Base-by-base conservation (phyloP, 1,284 basidiomycete genomes). In the Rhodotorula mucilaginosa region DNA sequence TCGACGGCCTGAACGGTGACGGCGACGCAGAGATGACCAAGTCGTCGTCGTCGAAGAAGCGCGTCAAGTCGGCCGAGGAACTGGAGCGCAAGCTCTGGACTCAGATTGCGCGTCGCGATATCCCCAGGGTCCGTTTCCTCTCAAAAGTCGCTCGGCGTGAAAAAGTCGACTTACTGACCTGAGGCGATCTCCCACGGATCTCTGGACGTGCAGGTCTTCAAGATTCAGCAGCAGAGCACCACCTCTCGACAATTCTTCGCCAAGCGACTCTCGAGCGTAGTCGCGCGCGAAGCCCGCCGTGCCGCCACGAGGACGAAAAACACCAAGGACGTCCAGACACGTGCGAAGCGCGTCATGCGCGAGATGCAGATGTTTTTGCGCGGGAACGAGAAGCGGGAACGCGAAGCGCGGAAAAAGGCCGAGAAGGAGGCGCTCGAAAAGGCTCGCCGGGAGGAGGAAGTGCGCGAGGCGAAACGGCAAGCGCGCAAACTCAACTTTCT, bases 401-500 rank as follows among this genome's bases (percentile, higher is more conserved):
- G 94, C 67, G 93, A 98, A 73, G 88, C 93, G 46, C 88, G 94
- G 73, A 93, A 91, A 81, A 91, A 92, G 70, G 95, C 97, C 75
- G 94, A 97, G 81, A 95, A 94, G 80, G 93, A 96, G 81, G 92
- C 92, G 8, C 86, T 89, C 74, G 93, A 97, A 77, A 87, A 91
- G 64, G 88, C 93, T 54, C 94, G 91, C 82, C 84, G 93, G 57
- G 97, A 99, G 81, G 97, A 99, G 82, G 97, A 99, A 83, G 92
- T 90, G 80, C 88, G 97, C 63, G 97, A 99, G 83, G 90, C 92
- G 44, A 92, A 96, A 70, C 86, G 97, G 64, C 94, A 97, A 82
- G 92, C 95, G 5, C 88, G 97, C 77, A 99, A 99, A 83, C 88
- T 99, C 69, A 97, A 99, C 83, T 99, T 99, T 85, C 85, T 99